phyloP scores from a whole-genome alignment of 345 rosid species.

The Trapa bicornis region DNA sequence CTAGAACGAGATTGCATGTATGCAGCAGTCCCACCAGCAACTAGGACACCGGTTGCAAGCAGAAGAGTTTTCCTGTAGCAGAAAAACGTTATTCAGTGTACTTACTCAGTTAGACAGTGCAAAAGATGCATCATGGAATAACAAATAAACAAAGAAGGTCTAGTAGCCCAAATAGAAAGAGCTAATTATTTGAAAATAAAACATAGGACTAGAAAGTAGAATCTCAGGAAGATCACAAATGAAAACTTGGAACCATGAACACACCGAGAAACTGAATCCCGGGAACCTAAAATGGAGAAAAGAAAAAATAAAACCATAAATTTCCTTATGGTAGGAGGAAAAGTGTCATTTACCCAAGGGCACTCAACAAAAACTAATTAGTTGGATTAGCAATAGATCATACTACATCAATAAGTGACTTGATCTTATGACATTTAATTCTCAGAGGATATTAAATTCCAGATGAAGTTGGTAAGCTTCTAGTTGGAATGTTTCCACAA shows the following conservation, averaged over 20 bases:
- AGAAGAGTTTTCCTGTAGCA: slow-evolving; percentile 60
- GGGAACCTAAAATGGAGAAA: not conserved
- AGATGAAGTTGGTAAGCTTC: not conserved
- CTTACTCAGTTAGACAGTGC: not conserved
- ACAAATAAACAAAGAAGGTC: not conserved
- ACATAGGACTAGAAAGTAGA: not conserved
- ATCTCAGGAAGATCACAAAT: not conserved
- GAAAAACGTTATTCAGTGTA: slow-evolving; percentile 1
- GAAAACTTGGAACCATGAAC: not conserved
- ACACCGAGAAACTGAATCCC: not conserved
- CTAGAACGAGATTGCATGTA: slow-evolving; percentile 48
- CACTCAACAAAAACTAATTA: not conserved
- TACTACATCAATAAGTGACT: not conserved
- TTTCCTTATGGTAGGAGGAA: too few species aligned
- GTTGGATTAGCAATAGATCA: not conserved
- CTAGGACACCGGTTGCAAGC: slow-evolving; percentile 68
- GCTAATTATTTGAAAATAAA: not conserved
- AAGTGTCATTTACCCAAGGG: not conserved
- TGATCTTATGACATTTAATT: not conserved
- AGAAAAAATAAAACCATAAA: too few species aligned
- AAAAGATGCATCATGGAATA: not conserved
- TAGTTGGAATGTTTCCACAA: not conserved
- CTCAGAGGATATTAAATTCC: not conserved
- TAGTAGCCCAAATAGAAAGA: not conserved
- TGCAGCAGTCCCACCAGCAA: slow-evolving; percentile 80